A percentile compares a stretch with the other conserved stretches of the same genome.
phyloP scores from a whole-genome alignment of 352 stramenopile genomes.

The Phytopythium sindhum region DNA sequence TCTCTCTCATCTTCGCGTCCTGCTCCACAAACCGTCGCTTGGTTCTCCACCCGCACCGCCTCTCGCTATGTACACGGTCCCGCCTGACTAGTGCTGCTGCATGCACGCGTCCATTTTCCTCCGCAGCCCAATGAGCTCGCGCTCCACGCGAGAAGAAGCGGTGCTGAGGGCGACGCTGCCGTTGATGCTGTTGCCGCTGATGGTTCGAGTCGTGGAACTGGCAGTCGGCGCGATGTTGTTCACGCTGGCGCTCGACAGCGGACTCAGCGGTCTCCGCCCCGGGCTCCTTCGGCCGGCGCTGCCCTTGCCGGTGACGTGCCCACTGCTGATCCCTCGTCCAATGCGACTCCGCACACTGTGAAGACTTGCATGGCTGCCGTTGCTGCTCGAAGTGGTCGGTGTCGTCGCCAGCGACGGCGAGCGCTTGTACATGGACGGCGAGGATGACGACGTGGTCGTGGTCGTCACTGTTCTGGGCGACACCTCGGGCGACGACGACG shows the following conservation, averaged over 20 bases:
- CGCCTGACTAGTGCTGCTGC: slow-evolving; percentile 11
- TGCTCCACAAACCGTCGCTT: neutral
- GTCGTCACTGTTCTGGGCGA: slow-evolving; percentile 18
- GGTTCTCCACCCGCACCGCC: neutral
- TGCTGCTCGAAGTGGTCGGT: slow-evolving; percentile 21
- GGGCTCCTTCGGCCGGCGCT: neutral
- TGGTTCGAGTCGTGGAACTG: slow-evolving; percentile 1
- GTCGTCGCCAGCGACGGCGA: slow-evolving; percentile 24
- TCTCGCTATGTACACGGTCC: neutral
- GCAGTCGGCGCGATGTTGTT: slow-evolving; percentile 14
- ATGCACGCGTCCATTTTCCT: slow-evolving; percentile 63
- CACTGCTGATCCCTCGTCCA: slow-evolving; percentile 22
- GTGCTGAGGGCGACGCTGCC: slow-evolving; percentile 11
- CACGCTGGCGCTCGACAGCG: slow-evolving; percentile 25
- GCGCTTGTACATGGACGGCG: slow-evolving; percentile 39
- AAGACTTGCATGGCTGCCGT: slow-evolving; percentile 24
- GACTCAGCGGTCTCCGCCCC: neutral
- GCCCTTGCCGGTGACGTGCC: slow-evolving; percentile 7
- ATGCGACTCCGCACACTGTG: slow-evolving; percentile 23
- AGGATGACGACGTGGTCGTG: slow-evolving; percentile 57
- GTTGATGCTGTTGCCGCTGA: neutral
- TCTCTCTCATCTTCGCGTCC: neutral
- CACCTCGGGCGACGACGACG: slow-evolving; percentile 7
- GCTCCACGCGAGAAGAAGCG: slow-evolving; percentile 37
- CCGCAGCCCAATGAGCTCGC: slow-evolving; percentile 49